Evolutionary conservation across 208 protist species (phyloP), one percentile per base, ranked within the genome.

Genomic region (Crithidia bombi): DNA sequence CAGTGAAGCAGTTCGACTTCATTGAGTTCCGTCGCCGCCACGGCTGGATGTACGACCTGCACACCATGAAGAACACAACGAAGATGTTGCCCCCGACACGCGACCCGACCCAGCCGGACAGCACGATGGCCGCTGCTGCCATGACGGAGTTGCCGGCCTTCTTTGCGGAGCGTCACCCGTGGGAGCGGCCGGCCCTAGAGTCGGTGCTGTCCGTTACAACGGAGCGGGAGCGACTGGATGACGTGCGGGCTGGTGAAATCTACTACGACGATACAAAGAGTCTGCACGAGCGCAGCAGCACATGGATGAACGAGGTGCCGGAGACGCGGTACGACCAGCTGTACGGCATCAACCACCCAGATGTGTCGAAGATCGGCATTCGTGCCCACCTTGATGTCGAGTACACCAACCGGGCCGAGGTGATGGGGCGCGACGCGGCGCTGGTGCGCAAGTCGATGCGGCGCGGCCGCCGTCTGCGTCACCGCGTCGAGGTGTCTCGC

Each of bases 1-100:
- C 91, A 30, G 88, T 94, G 67, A 93, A 96, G 73, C 91, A 94
- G 83, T 96, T 96, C 32, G 85, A 91, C 79, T 96, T 96, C 66
- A 92, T 94, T 56, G 86, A 96, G 73, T 96, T 96, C 76, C 86
- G 91, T 43, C 86, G 88, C 62, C 88, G 88, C 39, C 71, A 94
- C 47, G 91, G 91, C n/a, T 96, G 91, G 89, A 78, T 96, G 80
- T 94, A 94, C 65, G 91, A 96, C 73, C 36, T 96, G 32, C 82
- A 93, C 50, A 55, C 90, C 15, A 93, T 96, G 87, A 90, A 90
- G 72, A 83, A 81, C 75, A 91, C 87, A 23, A 91, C 81, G 5
- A 83, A 83, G 50, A 79, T 80, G 57, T 67, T 89, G 46, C 84
- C 83, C 21, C 87, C 86, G 25, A 76, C 86, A 47, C 85, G 88